Evolutionary conservation across 2,329 filamentous ascomycete genomes (phyloP), one percentile per base, ranked within the genome.

Genomic region (Diaporthe velutina): DNA sequence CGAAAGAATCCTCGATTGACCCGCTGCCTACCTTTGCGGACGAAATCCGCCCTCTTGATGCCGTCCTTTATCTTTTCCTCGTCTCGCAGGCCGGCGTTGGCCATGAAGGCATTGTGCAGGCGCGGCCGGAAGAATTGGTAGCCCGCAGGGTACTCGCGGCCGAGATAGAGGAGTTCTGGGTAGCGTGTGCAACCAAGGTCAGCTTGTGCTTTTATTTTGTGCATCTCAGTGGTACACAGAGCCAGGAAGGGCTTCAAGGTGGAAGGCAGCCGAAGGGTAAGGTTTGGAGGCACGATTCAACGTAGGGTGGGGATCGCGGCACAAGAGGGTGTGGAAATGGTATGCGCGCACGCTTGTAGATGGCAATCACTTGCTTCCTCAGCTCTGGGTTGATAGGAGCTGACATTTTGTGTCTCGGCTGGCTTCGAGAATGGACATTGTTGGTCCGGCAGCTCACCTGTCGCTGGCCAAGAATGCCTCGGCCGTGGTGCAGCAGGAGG

Each of bases 71-170:
- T 98, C 79, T 94, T 89, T 10, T 89, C 90, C 76, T 96, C 93
- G 78, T 97, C 92, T 2, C 86, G 88, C 74, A 98, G 81, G 54
- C 88, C 84, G 2, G 92, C 90, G 79, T 97, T 95, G 61, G 91
- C 91, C 78, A 92, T 90, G 84, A 98, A 99, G 0, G 96, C 96
- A 76, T 92, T 91, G 85, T 98, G 95, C 13, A 98, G 86, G 2
- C 95, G 91, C 10, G 91, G 90, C 15, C 93, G 91, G 82, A 97
- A 98, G 85, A 96, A 98, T 40, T 88, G 85, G 77, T 85, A 97
- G 61, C 97, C 97, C 22, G 94, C 88, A 1, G 97, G 96, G 80
- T 98, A 98, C 74, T 96, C 93, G 73, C 93, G 91, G 45, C 96
- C 95, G 19, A 98, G 88, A 80, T 93, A 92, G 57, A 99, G 89